Evolutionary conservation across 345 rosid genomes (phyloP), one percentile per base, ranked within the genome.

Genomic region (Pelargonium nanum): DNA sequence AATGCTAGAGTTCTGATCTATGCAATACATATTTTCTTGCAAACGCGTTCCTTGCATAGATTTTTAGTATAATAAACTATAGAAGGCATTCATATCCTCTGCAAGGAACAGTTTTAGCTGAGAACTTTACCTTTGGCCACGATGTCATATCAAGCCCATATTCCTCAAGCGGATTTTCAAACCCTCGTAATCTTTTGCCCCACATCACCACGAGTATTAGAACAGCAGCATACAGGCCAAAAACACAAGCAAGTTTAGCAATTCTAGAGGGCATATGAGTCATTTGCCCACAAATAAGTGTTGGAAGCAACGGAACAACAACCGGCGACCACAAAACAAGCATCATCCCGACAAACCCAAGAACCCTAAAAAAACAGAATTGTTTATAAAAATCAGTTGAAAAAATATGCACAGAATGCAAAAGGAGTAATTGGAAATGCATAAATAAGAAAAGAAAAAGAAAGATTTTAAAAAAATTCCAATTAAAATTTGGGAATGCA

Each of bases 261-360:
- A 87, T 44, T 73, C 70, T 76, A 22, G 91, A 80, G 62, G 94
- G 82, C 51, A 58, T 81, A 51, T 70, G 72, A 61, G 83, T 75
- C 45, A 89, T 81, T 95, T 95, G 84, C 77, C 91, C 77, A 74
- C 67, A 88, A 66, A 92, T 80, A 23, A 92, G 82, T 21, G 88
- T 76, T 71, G 98, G 98, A 74, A 92, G 80, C 74, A 89, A 72
- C 3, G 98, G 96, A 71, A 92, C 76, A 60, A 80, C 65, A 55
- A 87, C 72, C 0, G 95, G 98, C 13, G 96, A 89, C 98, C 98
- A 92, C 21, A 92, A 64, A 71, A 92, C 88, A 56, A 87, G 82
- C 70, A 78, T 83, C 98, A 92, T 82, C 55, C 87, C 72, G 3
- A 64, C 70, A 77, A 92, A 92, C 12, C 91, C 91, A 62, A 89